Base-by-base conservation (phyloP, 805 yeast genomes). In the Saccharomycopsis oosterbeekiorum region DNA sequence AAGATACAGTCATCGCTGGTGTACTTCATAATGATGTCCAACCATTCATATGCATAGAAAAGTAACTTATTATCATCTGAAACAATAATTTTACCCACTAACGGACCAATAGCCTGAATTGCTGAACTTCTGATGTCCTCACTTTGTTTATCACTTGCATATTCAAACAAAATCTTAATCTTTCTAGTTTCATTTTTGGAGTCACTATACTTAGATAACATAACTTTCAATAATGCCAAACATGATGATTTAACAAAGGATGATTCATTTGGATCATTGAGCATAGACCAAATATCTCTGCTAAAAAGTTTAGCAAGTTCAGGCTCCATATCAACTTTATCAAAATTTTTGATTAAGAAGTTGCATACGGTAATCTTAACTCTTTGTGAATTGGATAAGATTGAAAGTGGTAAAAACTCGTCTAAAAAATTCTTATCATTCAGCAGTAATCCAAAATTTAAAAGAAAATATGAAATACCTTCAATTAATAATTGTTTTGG, bases 41-140 rank as follows among this genome's bases (percentile, higher is more conserved):
- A 42, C 76, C 79, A 73, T 2, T 59, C 56, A 1, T 15, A 41
- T 1, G 37, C 47, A 17, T 56, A 29, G n/a, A 43, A 47, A 2
- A 24, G n/a, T 24, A 19, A 11, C 14, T 47, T 14, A 11, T 21
- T 15, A 12, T 47, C n/a, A 24, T 14, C 14, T 17, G 24, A 11
- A 24, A 17, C 53, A 14, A 60, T 17, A 17, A 55, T 41, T 1
- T 58, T 17, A n/a, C 72, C 71, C 3, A 76, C 70, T 39, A 77
- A 70, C 1, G 77, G 70, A 0, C 89, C 88, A 11, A 84, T 68
- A 1, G 81, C 74, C 67, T 82, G 84, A 15, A 85, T 67, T 0
- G 83, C 74, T 2, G 81, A 73, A 19, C 80, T 71, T 61, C 72
- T 75, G n/a, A 82, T 71, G 34, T 77, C 80, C 60, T 81, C 84